phyloP scores from a whole-genome alignment of 1,284 basidiomycete species.

The Hymenochaete sp. region DNA sequence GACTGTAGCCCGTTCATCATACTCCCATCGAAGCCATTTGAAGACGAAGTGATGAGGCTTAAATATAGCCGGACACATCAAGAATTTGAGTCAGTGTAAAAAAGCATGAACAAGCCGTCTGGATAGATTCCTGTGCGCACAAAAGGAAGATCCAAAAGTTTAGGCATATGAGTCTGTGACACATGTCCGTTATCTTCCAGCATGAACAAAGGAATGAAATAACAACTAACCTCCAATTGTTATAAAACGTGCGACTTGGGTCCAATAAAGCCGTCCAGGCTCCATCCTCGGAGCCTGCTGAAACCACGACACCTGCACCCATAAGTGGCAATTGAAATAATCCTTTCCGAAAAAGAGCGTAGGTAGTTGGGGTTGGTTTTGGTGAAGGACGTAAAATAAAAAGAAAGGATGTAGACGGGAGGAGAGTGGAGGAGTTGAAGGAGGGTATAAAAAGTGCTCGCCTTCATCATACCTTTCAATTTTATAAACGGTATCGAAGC shows the following conservation, averaged over 20 bases:
- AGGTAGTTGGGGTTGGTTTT: neutral
- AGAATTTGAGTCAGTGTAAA: neutral
- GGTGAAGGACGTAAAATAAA: neutral
- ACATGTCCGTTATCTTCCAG: too few species aligned
- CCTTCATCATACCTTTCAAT: too few species aligned
- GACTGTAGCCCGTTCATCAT: constrained; percentile 26
- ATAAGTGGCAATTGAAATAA: neutral
- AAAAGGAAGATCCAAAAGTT: constrained; percentile 20
- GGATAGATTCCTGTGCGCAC: constrained; percentile 6
- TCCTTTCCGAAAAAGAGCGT: neutral
- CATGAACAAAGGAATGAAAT: neutral
- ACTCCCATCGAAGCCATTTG: constrained; percentile 24
- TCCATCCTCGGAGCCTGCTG: constrained; percentile 3
- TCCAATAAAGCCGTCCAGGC: constrained; percentile 8
- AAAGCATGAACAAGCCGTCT: neutral
- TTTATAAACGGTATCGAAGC: too few species aligned
- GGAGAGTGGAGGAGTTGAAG: too few species aligned
- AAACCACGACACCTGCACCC: constrained; percentile 10
- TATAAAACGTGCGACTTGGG: constrained; percentile 14
- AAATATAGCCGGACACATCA: too few species aligned
- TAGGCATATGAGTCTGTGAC: constrained; percentile 18
- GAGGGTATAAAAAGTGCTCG: too few species aligned
- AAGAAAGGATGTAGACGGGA: neutral
- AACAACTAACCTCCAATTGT: constrained; percentile 11
- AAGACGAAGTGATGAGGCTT: constrained; percentile 22